A percentile compares a stretch with the other conserved stretches of the same genome.
phyloP scores from a whole-genome alignment of 176 grass and related monocot genomes.

The Oropetium thomaeum region DNA sequence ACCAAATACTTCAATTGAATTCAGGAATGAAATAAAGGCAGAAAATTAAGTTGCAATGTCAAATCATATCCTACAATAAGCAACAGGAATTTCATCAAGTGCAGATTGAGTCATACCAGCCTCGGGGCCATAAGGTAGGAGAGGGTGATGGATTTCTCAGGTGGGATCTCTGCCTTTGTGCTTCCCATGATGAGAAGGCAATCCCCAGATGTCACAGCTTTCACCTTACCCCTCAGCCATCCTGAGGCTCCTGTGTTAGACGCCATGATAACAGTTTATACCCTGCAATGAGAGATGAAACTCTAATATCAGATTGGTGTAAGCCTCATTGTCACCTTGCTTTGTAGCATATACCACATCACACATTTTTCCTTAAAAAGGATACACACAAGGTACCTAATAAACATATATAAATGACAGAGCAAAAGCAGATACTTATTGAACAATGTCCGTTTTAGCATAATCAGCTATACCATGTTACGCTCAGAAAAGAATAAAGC shows the following conservation, averaged over 20 bases:
- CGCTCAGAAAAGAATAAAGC: background rate
- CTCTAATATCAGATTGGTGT: background rate
- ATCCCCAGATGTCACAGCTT: constrained; percentile 92
- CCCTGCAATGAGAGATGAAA: constrained; percentile 36
- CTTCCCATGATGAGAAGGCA: constrained; percentile 83
- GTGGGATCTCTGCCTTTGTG: constrained; percentile 70
- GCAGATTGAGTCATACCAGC: constrained; percentile 53
- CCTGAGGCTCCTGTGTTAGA: constrained; percentile 51
- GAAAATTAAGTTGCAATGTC: background rate
- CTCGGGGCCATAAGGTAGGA: constrained; percentile 86
- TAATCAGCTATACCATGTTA: background rate
- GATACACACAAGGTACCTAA: background rate
- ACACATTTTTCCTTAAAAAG: background rate
- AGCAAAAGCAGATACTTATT: background rate
- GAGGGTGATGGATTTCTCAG: constrained; percentile 90
- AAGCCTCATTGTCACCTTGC: background rate
- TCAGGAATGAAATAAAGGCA: background rate
- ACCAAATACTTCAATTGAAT: background rate
- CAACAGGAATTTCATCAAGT: background rate
- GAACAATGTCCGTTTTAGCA: background rate
- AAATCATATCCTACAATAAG: background rate
- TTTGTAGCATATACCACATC: background rate
- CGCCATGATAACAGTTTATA: constrained; percentile 67
- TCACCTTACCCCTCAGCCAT: constrained; percentile 94
- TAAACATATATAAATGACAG: background rate